phyloP scores from a whole-genome alignment of 2,329 filamentous ascomycete genomes.

The Mycosphaerella sp. region DNA sequence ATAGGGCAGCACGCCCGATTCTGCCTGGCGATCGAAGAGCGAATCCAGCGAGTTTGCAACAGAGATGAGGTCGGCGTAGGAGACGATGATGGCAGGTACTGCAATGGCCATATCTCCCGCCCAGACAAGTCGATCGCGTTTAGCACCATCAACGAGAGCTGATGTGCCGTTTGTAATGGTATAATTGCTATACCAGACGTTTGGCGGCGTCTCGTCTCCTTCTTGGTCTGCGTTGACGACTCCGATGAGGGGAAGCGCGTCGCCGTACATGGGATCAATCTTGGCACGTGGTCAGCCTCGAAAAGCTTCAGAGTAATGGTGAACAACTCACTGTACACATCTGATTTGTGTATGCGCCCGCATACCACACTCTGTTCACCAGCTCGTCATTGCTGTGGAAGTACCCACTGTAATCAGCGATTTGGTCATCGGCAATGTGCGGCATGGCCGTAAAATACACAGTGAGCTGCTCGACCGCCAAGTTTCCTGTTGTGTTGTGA shows the following conservation, averaged over 20 bases:
- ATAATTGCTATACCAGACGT: constrained; percentile 39
- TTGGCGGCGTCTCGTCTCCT: constrained; percentile 27
- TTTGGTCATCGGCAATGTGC: constrained; percentile 36
- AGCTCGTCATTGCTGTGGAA: constrained; percentile 42
- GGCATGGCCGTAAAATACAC: constrained; percentile 45
- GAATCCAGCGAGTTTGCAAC: constrained; percentile 31
- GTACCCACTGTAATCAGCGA: constrained; percentile 39
- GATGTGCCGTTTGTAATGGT: constrained; percentile 39
- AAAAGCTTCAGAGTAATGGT: not conserved
- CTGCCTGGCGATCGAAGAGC: constrained; percentile 28
- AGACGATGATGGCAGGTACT: constrained; percentile 44
- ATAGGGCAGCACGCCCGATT: constrained; percentile 29
- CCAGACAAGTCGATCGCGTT: constrained; percentile 56
- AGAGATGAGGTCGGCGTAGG: constrained; percentile 40
- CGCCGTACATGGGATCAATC: constrained; percentile 34
- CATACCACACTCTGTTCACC: constrained; percentile 43
- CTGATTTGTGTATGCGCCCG: constrained; percentile 35
- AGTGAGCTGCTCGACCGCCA: constrained; percentile 37
- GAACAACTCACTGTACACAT: constrained; percentile 18
- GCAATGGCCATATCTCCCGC: constrained; percentile 55
- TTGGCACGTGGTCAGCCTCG: constrained; percentile 1
- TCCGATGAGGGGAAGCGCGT: constrained; percentile 34
- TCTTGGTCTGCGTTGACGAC: constrained; percentile 31
- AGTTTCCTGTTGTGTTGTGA: constrained; percentile 34
- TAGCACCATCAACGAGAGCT: constrained; percentile 49